Percentiles rank a stretch among this genome's conserved stretches.
phyloP scores from a whole-genome alignment of 306 rosid genomes.

The Leucaena leucocephala region DNA sequence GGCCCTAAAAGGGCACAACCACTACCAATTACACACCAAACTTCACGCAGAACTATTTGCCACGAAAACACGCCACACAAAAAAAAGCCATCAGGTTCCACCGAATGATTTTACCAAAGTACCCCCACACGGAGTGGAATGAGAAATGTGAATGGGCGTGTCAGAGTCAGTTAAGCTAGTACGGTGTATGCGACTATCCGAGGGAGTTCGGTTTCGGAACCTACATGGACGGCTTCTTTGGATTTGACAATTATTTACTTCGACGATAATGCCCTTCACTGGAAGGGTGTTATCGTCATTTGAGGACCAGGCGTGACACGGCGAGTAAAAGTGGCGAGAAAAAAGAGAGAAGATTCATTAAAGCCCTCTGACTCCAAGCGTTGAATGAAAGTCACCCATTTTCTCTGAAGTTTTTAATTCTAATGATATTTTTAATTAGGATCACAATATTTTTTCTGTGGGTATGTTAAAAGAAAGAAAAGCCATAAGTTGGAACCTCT shows the following conservation, averaged over 20 bases:
- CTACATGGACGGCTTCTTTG: background rate
- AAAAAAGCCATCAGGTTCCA: slow-evolving; percentile 25
- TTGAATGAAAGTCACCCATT: slow-evolving; percentile 51
- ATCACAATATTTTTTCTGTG: background rate
- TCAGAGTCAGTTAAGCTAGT: background rate
- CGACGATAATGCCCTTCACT: background rate
- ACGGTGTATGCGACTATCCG: background rate
- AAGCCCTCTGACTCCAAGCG: slow-evolving; percentile 43
- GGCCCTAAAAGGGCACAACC: slow-evolving; percentile 47
- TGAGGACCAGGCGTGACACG: background rate
- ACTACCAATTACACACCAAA: slow-evolving; percentile 52
- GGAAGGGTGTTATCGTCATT: slow-evolving; percentile 45
- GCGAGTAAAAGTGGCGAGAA: slow-evolving; percentile 8
- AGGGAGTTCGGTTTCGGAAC: slow-evolving; percentile 7
- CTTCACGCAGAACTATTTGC: slow-evolving; percentile 30
- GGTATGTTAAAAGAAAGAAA: background rate
- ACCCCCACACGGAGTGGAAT: slow-evolving; percentile 29
- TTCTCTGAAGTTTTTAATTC: slow-evolving; percentile 7
- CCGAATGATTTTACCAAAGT: slow-evolving; percentile 36
- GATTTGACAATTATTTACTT: background rate
- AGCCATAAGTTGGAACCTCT: background rate
- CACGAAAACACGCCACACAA: slow-evolving; percentile 54
- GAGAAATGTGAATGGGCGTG: background rate
- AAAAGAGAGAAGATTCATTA: slow-evolving; percentile 27
- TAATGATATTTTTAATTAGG: background rate